Percentiles rank a stretch among this genome's conserved stretches.
phyloP scores from a whole-genome alignment of 495 filamentous ascomycete species.

The Xylaria sp. region DNA sequence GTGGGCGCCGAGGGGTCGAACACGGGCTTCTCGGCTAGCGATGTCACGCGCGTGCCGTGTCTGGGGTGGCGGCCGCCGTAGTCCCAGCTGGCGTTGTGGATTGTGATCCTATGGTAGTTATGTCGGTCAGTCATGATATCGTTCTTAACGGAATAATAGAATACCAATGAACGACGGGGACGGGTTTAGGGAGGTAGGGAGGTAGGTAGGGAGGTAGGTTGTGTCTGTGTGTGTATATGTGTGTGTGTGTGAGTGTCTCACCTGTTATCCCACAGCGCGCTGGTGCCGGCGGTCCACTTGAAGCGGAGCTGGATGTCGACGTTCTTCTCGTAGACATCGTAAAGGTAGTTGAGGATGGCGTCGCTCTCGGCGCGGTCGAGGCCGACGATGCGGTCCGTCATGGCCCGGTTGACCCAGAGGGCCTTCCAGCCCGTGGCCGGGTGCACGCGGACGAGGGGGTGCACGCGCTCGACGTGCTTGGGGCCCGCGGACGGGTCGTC shows the following conservation, averaged over 20 bases:
- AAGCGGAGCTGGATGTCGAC: constrained; percentile 73
- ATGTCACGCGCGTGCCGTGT: constrained; percentile 68
- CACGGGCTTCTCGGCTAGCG: constrained; percentile 70
- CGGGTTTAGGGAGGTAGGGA: too few relatives aligned
- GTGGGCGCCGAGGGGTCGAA: constrained; percentile 65
- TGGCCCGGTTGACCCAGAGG: constrained; percentile 71
- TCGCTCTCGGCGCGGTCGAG: constrained; percentile 71
- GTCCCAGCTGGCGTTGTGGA: constrained; percentile 73
- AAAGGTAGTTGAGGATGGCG: constrained; percentile 70
- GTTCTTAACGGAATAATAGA: too few relatives aligned
- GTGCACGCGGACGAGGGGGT: constrained; percentile 74
- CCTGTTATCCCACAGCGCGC: constrained; percentile 71
- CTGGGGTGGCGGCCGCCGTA: constrained; percentile 68
- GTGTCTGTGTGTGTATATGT: too few relatives aligned
- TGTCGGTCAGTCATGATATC: constrained; percentile 17
- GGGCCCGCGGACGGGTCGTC: constrained; percentile 66
- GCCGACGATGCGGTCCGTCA: constrained; percentile 70
- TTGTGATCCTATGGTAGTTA: constrained; percentile 60
- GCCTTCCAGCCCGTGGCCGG: constrained; percentile 76
- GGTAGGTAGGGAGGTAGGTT: too few relatives aligned
- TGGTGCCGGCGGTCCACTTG: constrained; percentile 67
- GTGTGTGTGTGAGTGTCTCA: too few relatives aligned
- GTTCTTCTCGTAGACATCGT: constrained; percentile 69
- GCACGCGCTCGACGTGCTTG: constrained; percentile 67
- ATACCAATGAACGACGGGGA: too few relatives aligned